These are phyloP conservation scores for Lyophyllum atratum DNA, from an alignment of 768 basidiomycete species.

Conservation along the genomic window DNA sequence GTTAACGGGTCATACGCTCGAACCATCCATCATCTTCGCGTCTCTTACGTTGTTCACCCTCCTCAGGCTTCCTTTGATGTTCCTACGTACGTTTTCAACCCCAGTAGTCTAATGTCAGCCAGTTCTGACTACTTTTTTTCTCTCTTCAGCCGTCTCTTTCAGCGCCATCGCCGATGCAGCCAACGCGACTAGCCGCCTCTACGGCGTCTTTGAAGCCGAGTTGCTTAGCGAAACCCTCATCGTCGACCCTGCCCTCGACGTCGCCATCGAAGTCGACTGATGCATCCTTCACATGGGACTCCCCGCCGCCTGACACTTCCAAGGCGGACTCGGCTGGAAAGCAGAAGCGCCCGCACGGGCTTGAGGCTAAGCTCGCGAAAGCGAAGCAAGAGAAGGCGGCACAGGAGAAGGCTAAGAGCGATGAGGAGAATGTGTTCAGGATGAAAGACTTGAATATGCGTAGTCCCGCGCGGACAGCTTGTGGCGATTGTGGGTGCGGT, in stretches of 20 bases:
- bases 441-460: conserved; percentile 63
- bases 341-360: conserved; percentile 17
- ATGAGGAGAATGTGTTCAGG: conserved; percentile 57
- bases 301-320: conserved; percentile 56
- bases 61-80: conserved; percentile 79
- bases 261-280: conserved; percentile 67
- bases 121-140: background rate
- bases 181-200: conserved; percentile 77
- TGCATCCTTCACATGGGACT: conserved; percentile 88
- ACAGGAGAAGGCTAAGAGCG: conserved; percentile 27
- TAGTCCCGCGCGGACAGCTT: conserved; percentile 75
- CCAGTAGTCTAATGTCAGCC: background rate
- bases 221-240: conserved; percentile 58
- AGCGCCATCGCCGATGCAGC: conserved; percentile 83
- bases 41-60: conserved; percentile 86
- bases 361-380: conserved; percentile 23
- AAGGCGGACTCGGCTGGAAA: conserved; percentile 33
- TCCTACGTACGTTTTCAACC: conserved; percentile 47
- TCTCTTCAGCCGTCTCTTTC: conserved; percentile 59
- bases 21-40: conserved; percentile 78
- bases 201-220: conserved; percentile 85
- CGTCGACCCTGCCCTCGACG: conserved; percentile 54
- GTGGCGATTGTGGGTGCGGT: conserved; percentile 87
- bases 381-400: conserved; percentile 29
- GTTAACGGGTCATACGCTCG: conserved; percentile 63